These are phyloP conservation scores for Dimargaris cristalligena DNA, from an alignment of 192 early-diverging fungal species.

Conservation along the genomic window DNA sequence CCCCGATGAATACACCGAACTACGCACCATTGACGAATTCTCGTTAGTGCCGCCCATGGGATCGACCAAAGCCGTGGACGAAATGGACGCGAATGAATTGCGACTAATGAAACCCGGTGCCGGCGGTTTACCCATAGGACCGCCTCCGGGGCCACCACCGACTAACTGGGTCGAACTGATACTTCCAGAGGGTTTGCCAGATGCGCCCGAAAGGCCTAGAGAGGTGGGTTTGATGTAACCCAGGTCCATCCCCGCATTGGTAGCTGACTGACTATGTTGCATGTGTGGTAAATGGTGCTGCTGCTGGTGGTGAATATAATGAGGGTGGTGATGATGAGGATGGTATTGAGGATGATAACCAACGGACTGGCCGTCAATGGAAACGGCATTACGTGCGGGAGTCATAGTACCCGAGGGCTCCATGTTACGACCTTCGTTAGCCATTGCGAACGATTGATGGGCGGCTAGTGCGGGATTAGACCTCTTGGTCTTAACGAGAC, in stretches of 20 bases:
- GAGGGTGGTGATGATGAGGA: no score
- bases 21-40: no score
- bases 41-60: no score
- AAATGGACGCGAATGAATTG: not conserved
- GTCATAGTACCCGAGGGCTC: not conserved
- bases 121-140: not conserved
- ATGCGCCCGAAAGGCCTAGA: no score
- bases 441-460: not conserved
- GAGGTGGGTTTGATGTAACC: constrained; percentile 5
- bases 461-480: not conserved
- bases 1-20: not conserved
- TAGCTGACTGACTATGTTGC: no score
- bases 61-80: not conserved
- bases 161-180: no score
- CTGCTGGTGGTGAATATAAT: no score
- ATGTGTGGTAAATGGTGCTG: not conserved
- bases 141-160: no score
- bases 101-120: not conserved
- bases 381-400: not conserved
- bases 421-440: not conserved
- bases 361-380: not conserved
- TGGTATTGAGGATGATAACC: no score
- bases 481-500: not conserved
- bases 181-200: no score
- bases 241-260: no score